A percentile compares a stretch with the other conserved stretches of the same genome.
Conservation (phyloP, 345 rosid genomes). For the Hypericum androsaemum region DNA sequence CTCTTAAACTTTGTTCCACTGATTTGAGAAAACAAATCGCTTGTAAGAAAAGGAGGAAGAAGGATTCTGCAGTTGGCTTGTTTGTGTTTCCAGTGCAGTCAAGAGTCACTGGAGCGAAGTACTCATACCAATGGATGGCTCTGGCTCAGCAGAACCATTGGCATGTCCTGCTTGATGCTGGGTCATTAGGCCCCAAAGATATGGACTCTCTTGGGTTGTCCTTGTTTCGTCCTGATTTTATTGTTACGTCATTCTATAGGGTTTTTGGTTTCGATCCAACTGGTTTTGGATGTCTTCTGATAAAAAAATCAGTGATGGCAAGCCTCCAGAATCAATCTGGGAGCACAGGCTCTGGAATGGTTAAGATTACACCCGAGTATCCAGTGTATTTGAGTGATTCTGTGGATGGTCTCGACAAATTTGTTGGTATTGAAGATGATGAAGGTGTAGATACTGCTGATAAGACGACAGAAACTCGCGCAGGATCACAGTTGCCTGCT, state of each 20-base stretch:
- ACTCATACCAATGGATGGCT: conserved; percentile 99
- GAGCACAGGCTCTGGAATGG: conserved; percentile 87
- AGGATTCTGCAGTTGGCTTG: conserved; percentile 76
- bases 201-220: conserved; percentile 99
- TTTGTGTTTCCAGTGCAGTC: conserved; percentile 98
- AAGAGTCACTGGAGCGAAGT: conserved; percentile 91
- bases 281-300: conserved; percentile 95
- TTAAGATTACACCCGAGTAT: conserved; percentile 90
- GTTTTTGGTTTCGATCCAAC: conserved; percentile 97
- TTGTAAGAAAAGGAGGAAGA: conserved; percentile 78
- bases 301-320: conserved; percentile 94
- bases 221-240: conserved; percentile 92
- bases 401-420: conserved; percentile 64
- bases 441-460: conserved; percentile 47
- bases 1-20: conserved; percentile 88
- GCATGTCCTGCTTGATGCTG: conserved; percentile 99
- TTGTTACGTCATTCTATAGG: conserved; percentile 88
- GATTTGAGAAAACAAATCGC: conserved; percentile 86
- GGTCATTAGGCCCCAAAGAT: conserved; percentile 96
- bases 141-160: conserved; percentile 96
- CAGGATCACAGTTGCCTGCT: conserved; percentile 68
- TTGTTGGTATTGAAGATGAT: conserved; percentile 43
- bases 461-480: conserved; percentile 43
- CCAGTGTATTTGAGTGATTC: conserved; percentile 92
- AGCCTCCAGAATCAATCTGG: conserved; percentile 90